phyloP scores from a whole-genome alignment of 371 early-diverging fungal species.

The Parasitella parasitica region DNA sequence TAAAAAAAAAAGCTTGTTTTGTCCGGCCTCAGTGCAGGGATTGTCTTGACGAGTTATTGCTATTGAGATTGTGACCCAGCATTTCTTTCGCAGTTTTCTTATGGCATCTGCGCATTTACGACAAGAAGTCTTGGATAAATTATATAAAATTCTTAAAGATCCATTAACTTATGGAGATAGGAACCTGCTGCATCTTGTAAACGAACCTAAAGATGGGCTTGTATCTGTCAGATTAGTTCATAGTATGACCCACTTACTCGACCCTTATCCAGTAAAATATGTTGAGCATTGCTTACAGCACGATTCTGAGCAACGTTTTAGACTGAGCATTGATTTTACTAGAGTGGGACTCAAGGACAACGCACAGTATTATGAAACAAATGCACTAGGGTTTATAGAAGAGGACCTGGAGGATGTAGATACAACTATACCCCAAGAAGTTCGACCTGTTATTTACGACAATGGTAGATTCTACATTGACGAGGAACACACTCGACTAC shows the following conservation, averaged over 20 bases:
- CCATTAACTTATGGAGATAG: constrained; percentile 15
- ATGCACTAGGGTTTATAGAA: constrained; percentile 14
- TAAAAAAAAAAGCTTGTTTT: neutral
- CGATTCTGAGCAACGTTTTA: constrained; percentile 9
- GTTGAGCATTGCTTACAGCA: constrained; percentile 14
- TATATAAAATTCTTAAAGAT: constrained; percentile 5
- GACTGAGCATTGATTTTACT: constrained; percentile 1
- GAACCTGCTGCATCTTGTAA: constrained; percentile 9
- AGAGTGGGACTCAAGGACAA: constrained; percentile 5
- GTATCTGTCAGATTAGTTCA: constrained; percentile 13
- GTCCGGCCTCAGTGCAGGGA: constrained; percentile 1
- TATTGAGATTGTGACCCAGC: no score
- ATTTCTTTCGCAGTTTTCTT: neutral
- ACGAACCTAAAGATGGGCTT: constrained; percentile 9
- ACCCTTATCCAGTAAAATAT: constrained; percentile 16
- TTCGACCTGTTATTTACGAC: constrained; percentile 17
- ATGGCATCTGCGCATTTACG: neutral
- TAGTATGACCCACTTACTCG: constrained; percentile 11
- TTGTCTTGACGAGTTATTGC: no score
- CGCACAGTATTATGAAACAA: constrained; percentile 10
- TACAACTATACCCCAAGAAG: neutral
- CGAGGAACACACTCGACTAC: neutral
- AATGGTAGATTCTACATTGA: constrained; percentile 29
- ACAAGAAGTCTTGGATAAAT: neutral
- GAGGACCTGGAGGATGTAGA: neutral